These are phyloP conservation scores for Yamadazyma olivae DNA, from an alignment of 805 yeast species.

Conservation along the genomic window DNA sequence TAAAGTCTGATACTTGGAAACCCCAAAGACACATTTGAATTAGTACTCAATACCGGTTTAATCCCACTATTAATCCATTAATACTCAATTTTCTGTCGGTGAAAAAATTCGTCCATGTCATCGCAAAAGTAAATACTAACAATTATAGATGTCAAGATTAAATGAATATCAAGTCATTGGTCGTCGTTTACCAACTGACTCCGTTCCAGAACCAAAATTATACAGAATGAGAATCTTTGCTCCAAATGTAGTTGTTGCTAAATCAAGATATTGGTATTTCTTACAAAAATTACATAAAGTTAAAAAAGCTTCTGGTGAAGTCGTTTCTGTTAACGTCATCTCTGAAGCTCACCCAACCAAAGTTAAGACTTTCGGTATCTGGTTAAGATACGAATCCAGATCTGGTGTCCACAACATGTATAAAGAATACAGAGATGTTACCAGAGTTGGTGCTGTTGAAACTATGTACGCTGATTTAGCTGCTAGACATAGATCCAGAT, in stretches of 20 bases:
- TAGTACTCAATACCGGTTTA: too few relatives aligned
- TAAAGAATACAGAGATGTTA: constrained; percentile 99
- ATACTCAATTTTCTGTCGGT: too few relatives aligned
- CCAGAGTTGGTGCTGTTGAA: constrained; percentile 99
- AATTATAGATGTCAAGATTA: constrained; percentile 74
- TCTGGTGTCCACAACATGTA: constrained; percentile 99
- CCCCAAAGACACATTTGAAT: too few relatives aligned
- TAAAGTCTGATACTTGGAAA: too few relatives aligned
- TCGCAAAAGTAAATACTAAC: too few relatives aligned
- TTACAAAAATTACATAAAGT: constrained; percentile 99
- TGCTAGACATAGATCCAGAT: constrained; percentile 99
- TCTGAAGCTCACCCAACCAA: constrained; percentile 96
- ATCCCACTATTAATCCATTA: too few relatives aligned
- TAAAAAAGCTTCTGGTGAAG: constrained; percentile 99
- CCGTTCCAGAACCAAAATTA: constrained; percentile 99
- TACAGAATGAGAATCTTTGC: constrained; percentile 99
- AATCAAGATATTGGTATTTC: constrained; percentile 99
- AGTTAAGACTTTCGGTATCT: constrained; percentile 99
- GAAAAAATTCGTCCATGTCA: too few relatives aligned
- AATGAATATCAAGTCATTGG: constrained; percentile 99
- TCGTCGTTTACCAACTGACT: constrained; percentile 99
- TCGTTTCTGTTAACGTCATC: constrained; percentile 88
- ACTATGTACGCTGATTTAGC: constrained; percentile 99
- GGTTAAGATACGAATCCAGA: constrained; percentile 99
- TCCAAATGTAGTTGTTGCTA: constrained; percentile 97